Percentiles rank a stretch among this genome's conserved stretches.
These are phyloP conservation scores for Puccinia coronata DNA, from an alignment of 1,284 basidiomycete genomes.

Conservation along the genomic window DNA sequence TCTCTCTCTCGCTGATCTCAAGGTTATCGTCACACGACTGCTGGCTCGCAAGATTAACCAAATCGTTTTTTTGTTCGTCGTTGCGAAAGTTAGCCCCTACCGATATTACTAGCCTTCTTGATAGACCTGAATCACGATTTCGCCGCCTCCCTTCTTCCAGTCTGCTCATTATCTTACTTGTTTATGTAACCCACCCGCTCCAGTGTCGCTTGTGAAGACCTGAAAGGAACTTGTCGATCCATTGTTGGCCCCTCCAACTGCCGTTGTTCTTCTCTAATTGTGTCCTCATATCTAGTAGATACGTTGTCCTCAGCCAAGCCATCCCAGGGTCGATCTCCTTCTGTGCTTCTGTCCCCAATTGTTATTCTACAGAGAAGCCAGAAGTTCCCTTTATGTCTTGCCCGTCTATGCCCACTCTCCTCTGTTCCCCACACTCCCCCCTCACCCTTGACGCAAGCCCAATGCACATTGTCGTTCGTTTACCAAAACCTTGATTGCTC, in stretches of 20 bases:
- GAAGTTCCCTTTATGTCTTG: constrained; percentile 12
- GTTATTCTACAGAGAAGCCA: no score
- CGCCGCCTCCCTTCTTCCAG: no score
- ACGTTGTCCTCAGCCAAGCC: not conserved
- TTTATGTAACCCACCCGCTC: not conserved
- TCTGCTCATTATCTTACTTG: not conserved
- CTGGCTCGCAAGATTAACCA: not conserved
- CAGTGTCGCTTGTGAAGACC: constrained; percentile 12
- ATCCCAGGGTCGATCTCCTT: not conserved
- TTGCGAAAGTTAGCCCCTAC: not conserved
- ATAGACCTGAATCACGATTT: no score
- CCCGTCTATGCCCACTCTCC: not conserved
- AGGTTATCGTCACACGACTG: not conserved
- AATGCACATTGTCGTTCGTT: constrained; percentile 28
- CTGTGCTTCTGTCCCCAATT: no score
- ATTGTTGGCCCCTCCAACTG: not conserved
- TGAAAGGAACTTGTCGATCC: not conserved
- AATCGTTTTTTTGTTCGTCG: not conserved
- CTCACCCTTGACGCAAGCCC: not conserved
- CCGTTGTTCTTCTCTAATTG: not conserved
- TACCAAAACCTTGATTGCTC: no score
- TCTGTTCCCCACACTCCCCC: not conserved
- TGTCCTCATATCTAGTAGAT: constrained; percentile 7
- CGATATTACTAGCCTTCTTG: not conserved
- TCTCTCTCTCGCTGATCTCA: not conserved